Evolutionary conservation across 129 eudicot genomes (phyloP).

Genomic region (Sambucus nigra): DNA sequence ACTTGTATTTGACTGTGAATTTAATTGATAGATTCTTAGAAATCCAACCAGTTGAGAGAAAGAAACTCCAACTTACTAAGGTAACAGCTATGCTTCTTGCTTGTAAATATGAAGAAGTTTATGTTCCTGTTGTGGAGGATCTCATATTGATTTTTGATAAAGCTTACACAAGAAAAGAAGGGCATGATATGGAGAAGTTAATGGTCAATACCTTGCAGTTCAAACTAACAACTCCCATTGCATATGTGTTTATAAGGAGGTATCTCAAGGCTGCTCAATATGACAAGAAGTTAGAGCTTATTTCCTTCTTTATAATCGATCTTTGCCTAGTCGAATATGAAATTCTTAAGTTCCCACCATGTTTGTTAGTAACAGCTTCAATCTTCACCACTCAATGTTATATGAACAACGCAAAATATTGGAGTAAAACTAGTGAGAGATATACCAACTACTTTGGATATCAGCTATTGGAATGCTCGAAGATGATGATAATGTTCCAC

Average conservation of each 20-base stretch:
- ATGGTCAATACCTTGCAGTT: constrained; percentile 70
- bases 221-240: constrained; percentile 75
- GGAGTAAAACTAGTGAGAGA: constrained; percentile 62
- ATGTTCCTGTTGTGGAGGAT: constrained; percentile 90
- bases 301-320: constrained; percentile 68
- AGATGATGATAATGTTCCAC: constrained; percentile 56
- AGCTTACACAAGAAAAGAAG: constrained; percentile 73
- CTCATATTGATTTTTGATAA: constrained; percentile 67
- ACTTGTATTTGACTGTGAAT: constrained; percentile 76
- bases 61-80: constrained; percentile 89
- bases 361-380: constrained; percentile 80
- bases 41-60: constrained; percentile 39
- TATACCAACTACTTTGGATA: constrained; percentile 45
- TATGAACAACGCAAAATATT: constrained; percentile 35
- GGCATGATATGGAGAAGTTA: constrained; percentile 73
- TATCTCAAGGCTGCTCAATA: constrained; percentile 71
- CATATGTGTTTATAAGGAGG: constrained; percentile 66
- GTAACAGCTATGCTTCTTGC: constrained; percentile 91
- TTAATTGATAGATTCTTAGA: constrained; percentile 80
- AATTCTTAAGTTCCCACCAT: constrained; percentile 72
- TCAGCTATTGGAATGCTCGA: constrained; percentile 75
- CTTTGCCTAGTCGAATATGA: constrained; percentile 67
- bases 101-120: constrained; percentile 87
- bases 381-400: constrained; percentile 71
- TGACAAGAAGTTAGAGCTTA: constrained; percentile 57